Percentiles rank a stretch among this genome's conserved stretches.
Evolutionary conservation across 805 yeast species (phyloP).

Genomic region (Wickerhamomyces sydowiorum): DNA sequence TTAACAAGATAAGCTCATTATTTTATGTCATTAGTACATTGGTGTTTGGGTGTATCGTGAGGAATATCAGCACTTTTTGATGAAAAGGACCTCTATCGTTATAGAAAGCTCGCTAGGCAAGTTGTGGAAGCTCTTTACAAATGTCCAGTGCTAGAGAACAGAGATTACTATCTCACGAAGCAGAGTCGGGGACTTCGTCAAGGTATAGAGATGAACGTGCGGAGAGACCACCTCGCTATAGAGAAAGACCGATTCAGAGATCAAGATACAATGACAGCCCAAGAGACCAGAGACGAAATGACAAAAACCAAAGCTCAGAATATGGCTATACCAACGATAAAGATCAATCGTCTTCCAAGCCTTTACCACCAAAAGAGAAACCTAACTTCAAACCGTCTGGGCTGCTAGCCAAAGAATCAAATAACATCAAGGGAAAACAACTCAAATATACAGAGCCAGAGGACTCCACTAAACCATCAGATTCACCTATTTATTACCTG

Average conservation of each 20-base stretch:
- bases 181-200: too few relatives aligned
- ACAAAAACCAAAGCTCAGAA: neutral
- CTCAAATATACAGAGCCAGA: conserved; percentile 33
- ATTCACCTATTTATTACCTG: conserved; percentile 21
- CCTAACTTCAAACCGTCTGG: conserved; percentile 38
- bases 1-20: too few relatives aligned
- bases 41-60: too few relatives aligned
- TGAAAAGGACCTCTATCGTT: too few relatives aligned
- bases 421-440: conserved; percentile 28
- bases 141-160: neutral
- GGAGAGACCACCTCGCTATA: neutral
- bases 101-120: too few relatives aligned
- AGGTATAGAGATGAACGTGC: too few relatives aligned
- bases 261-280: neutral
- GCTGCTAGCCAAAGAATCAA: conserved; percentile 33
- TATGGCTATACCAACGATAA: too few relatives aligned
- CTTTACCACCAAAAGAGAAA: conserved; percentile 8
- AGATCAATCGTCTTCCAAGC: too few relatives aligned
- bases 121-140: too few relatives aligned
- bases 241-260: neutral
- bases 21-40: too few relatives aligned
- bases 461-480: conserved; percentile 27
- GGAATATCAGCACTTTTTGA: too few relatives aligned
- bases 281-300: neutral
- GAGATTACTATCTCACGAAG: neutral